phyloP scores from a whole-genome alignment of 1,284 basidiomycete genomes.

The Ustilago tritici region DNA sequence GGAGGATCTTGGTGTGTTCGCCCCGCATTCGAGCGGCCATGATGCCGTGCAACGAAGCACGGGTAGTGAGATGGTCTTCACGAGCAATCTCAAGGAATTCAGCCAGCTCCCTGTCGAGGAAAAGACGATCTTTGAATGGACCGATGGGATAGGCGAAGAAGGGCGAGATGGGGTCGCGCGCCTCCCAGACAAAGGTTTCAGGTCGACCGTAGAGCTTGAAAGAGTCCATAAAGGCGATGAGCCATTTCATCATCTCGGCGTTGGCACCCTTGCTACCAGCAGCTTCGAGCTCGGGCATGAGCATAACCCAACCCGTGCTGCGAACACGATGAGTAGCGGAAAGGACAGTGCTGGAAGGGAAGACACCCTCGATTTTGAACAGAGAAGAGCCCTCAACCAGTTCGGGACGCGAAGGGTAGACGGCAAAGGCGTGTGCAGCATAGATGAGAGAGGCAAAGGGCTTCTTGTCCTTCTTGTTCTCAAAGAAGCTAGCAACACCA shows the following conservation, averaged over 20 bases:
- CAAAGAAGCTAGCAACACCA: constrained; percentile 66
- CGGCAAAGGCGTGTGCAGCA: constrained; percentile 64
- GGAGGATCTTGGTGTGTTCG: constrained; percentile 65
- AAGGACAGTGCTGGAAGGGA: constrained; percentile 55
- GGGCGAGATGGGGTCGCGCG: constrained; percentile 71
- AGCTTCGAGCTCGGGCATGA: constrained; percentile 69
- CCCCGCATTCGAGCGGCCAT: constrained; percentile 68
- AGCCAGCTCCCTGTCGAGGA: constrained; percentile 86
- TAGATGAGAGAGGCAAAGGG: constrained; percentile 66
- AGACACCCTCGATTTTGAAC: constrained; percentile 68
- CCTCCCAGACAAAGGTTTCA: constrained; percentile 62
- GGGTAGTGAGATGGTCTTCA: constrained; percentile 71
- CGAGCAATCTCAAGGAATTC: constrained; percentile 83
- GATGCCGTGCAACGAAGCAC: constrained; percentile 63
- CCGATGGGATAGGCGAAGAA: constrained; percentile 70
- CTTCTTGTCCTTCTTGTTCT: constrained; percentile 65
- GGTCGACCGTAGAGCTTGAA: constrained; percentile 69
- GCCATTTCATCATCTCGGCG: constrained; percentile 92
- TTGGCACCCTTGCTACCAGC: constrained; percentile 78
- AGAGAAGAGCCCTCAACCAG: constrained; percentile 67
- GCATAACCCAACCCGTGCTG: constrained; percentile 70
- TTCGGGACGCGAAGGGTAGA: constrained; percentile 67
- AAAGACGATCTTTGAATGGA: constrained; percentile 75
- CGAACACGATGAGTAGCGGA: constrained; percentile 75
- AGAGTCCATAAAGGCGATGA: constrained; percentile 75